A percentile compares a stretch with the other conserved stretches of the same genome.
These are phyloP conservation scores for Chrysopogon serrulatus DNA, from an alignment of 176 grass and related monocot genomes.

Conservation along the genomic window DNA sequence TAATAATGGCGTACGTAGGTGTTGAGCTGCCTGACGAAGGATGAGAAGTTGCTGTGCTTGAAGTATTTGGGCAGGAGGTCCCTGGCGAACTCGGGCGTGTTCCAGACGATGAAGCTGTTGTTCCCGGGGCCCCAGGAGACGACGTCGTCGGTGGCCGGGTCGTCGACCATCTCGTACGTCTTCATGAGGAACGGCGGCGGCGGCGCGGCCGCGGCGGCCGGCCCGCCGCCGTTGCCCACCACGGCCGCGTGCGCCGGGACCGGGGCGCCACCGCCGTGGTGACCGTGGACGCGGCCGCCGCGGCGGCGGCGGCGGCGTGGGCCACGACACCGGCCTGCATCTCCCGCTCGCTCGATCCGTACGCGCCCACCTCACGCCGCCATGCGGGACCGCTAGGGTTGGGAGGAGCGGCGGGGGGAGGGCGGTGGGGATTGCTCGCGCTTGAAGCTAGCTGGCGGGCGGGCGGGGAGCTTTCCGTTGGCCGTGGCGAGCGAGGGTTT, in stretches of 20 bases:
- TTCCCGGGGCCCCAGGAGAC: conserved; percentile 71
- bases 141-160: conserved; percentile 61
- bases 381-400: conserved; percentile 1
- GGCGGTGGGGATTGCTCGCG: not conserved
- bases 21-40: conserved; percentile 91
- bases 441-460: not conserved
- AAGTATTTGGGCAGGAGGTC: conserved; percentile 96
- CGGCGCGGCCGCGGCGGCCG: conserved; percentile 1
- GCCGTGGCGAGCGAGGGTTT: not conserved
- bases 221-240: conserved; percentile 4
- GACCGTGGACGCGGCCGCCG: not conserved
- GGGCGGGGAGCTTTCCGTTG: not conserved
- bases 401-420: not conserved
- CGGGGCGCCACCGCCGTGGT: conserved; percentile 10
- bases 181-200: conserved; percentile 82
- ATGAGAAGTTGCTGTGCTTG: conserved; percentile 95
- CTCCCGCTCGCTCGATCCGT: conserved; percentile 1
- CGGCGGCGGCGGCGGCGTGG: not conserved
- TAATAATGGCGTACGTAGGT: conserved; percentile 45
- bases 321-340: conserved; percentile 23
- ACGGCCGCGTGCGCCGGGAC: not conserved
- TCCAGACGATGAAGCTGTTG: conserved; percentile 95
- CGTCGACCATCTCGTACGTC: conserved; percentile 96
- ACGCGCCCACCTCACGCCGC: not conserved
- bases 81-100: conserved; percentile 81